Evolutionary conservation across 768 basidiomycete species (phyloP).

Genomic region (Naematelia aurantialba): DNA sequence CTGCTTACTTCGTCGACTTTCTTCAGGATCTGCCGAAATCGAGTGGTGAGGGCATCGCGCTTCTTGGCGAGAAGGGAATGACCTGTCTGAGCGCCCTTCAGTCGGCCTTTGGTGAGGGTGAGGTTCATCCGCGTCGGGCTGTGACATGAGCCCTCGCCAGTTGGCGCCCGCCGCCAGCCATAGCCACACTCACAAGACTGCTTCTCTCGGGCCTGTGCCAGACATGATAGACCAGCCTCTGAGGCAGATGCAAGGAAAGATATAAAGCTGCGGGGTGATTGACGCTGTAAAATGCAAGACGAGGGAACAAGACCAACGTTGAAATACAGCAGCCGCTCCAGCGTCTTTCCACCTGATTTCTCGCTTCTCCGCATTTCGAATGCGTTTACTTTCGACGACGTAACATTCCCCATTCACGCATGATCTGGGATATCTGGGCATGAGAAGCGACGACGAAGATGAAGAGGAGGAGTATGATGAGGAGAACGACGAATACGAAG

Average conservation of each 20-base stretch:
- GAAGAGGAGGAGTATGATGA: conserved; percentile 58
- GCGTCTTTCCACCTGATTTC: not conserved
- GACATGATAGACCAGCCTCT: conserved; percentile 61
- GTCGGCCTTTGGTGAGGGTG: conserved; percentile 68
- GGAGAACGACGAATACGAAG: conserved; percentile 60
- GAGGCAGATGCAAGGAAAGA: not conserved
- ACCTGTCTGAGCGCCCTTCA: conserved; percentile 90
- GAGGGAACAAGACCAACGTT: not conserved
- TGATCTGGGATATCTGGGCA: conserved; percentile 4
- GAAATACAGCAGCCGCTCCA: not conserved
- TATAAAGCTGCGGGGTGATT: not conserved
- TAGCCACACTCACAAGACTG: conserved; percentile 58
- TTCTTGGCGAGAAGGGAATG: conserved; percentile 96
- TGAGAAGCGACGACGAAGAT: conserved; percentile 55
- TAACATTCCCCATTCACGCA: not conserved
- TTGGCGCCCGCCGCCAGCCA: not conserved
- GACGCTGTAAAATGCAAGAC: not conserved
- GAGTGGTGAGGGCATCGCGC: conserved; percentile 88
- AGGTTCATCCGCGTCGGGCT: conserved; percentile 96
- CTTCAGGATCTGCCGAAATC: conserved; percentile 87
- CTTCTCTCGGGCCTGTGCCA: conserved; percentile 82
- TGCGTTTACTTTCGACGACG: not conserved
- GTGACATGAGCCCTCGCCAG: conserved; percentile 1
- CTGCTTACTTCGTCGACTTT: conserved; percentile 91
- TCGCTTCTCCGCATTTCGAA: not conserved